Percentiles rank a stretch among this genome's conserved stretches.
Conservation (phyloP, 176 grass and related monocot species). For the Urochloa ruziziensis region DNA sequence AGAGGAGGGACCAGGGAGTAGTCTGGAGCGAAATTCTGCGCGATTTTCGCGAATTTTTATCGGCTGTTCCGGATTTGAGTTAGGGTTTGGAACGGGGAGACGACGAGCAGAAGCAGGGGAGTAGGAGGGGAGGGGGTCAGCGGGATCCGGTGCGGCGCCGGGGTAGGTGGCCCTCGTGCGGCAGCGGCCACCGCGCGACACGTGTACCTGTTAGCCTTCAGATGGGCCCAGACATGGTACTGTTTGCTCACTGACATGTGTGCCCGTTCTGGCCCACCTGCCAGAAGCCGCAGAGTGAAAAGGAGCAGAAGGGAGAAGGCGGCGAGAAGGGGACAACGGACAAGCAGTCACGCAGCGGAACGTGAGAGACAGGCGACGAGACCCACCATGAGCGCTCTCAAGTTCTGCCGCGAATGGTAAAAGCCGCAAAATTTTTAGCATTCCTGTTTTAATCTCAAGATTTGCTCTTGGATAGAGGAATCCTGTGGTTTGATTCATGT, state of each 20-base stretch:
- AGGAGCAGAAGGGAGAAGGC: background rate
- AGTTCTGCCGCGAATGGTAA: constrained; percentile 75
- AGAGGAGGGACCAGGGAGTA: background rate
- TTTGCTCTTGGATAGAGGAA: background rate
- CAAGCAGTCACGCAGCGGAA: background rate
- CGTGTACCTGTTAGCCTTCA: constrained; percentile 8
- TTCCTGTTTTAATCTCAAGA: background rate
- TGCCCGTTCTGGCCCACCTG: background rate
- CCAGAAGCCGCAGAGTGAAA: background rate
- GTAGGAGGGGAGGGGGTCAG: constrained; percentile 14
- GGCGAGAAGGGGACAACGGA: background rate
- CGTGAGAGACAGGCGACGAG: background rate
- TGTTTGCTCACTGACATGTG: background rate
- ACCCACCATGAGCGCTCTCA: constrained; percentile 58
- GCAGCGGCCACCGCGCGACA: background rate
- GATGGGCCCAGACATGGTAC: background rate
- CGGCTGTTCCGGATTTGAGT: constrained; percentile 16
- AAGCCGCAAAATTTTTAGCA: background rate
- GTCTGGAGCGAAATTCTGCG: background rate
- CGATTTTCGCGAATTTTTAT: constrained; percentile 14
- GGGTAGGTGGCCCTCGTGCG: constrained; percentile 28
- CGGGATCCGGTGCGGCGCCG: constrained; percentile 41
- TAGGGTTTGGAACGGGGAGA: constrained; percentile 51
- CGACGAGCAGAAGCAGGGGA: constrained; percentile 1
- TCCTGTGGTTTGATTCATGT: background rate